These are phyloP conservation scores for Corymbia calophylla DNA, from an alignment of 441 rosid genomes.

Conservation along the genomic window DNA sequence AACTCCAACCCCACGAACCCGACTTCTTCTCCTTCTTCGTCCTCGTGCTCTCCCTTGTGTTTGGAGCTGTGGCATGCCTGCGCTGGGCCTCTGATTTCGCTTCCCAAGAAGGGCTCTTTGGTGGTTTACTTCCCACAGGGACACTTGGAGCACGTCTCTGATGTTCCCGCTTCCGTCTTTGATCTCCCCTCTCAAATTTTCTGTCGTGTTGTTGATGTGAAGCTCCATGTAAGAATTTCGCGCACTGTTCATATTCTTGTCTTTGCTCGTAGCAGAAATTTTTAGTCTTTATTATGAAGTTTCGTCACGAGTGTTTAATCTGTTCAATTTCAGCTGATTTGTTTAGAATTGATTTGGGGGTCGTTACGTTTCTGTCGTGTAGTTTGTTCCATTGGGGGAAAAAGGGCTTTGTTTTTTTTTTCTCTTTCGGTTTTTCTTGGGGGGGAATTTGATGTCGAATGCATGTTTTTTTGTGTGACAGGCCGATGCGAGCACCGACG, in stretches of 20 bases:
- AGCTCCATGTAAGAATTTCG: constrained; percentile 66
- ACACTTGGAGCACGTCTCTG: constrained; percentile 77
- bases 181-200: constrained; percentile 71
- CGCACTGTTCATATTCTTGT: neutral
- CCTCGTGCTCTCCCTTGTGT: constrained; percentile 27
- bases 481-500: constrained; percentile 89
- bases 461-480: constrained; percentile 17
- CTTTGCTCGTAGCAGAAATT: neutral
- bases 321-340: neutral
- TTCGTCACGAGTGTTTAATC: neutral
- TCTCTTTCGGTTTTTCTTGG: neutral
- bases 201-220: constrained; percentile 92
- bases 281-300: neutral
- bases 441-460: neutral
- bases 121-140: constrained; percentile 96
- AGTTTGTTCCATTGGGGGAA: neutral
- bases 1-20: constrained; percentile 7
- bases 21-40: constrained; percentile 29
- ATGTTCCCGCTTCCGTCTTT: constrained; percentile 40
- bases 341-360: neutral
- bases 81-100: constrained; percentile 87
- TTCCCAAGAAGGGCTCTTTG: constrained; percentile 73
- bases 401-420: neutral
- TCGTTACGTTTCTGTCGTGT: neutral
- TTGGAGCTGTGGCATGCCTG: constrained; percentile 98